Evolutionary conservation across 2,329 filamentous ascomycete species (phyloP).

Genomic region (Epichloe gansuensis): DNA sequence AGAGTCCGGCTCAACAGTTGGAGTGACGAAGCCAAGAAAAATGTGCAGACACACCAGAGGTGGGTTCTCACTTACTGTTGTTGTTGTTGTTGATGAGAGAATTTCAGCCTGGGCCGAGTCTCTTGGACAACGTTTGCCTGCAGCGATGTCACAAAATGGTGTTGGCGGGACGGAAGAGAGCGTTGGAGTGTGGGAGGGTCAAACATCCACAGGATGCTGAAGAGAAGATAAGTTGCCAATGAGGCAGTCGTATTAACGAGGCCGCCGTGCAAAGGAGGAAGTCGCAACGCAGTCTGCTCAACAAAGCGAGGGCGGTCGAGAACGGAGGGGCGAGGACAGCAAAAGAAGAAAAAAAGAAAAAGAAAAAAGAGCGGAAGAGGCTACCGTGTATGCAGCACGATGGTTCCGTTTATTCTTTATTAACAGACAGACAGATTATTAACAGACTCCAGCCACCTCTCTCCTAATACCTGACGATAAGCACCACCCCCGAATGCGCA

Average conservation of each 20-base stretch:
- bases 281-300: conserved; percentile 6
- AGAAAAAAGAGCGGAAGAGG: not conserved
- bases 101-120: not conserved
- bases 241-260: conserved; percentile 2
- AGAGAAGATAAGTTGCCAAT: not conserved
- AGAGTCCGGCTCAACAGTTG: not conserved
- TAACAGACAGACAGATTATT: not conserved
- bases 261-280: conserved; percentile 1
- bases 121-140: conserved; percentile 1
- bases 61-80: conserved; percentile 1
- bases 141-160: not conserved
- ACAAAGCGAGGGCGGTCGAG: not conserved
- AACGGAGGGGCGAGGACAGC: not conserved
- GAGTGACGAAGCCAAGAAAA: not conserved
- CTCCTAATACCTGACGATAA: not conserved
- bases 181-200: not conserved
- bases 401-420: not conserved
- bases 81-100: not conserved
- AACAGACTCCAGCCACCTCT: not conserved
- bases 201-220: conserved; percentile 5
- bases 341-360: not conserved
- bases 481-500: not conserved
- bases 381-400: not conserved
- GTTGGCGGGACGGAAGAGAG: not conserved
- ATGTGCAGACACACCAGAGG: not conserved